Evolutionary conservation across 2,329 filamentous ascomycete genomes (phyloP), one percentile per base, ranked within the genome.

Genomic region (Curvularia lunata): DNA sequence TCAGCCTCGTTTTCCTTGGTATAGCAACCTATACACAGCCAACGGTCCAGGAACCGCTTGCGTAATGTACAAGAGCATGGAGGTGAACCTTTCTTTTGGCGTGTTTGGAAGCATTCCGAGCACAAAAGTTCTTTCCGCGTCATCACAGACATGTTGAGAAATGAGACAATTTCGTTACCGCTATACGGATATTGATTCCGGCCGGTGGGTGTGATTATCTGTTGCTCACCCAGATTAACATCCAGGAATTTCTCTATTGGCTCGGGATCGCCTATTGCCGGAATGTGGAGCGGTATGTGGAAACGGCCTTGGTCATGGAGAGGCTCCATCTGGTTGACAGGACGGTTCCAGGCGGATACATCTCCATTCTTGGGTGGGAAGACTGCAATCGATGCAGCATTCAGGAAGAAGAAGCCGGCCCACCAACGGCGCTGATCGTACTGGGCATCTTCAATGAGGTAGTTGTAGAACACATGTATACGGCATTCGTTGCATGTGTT

Each of bases 401-500:
- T 43, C 4, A 65, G 53, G 5, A 73, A 56, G 5, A 56, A 56
- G 52, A 64, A 69, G 12, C 70, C 70, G n/a, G 65, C 67, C 52
- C 59, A 69, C 61, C 58, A 63, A 16, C 56, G 58, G 37, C 52
- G 58, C 28, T 55, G 52, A 5, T 66, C 61, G 9, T 70, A 48
- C 28, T 67, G 68, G 6, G 61, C 43, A 16, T 65, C 58, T 41
- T 67, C 62, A 21, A 59, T 52, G 34, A 61, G 58, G 41, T 52
- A 61, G 25, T 70, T 67, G 52, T 71, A 73, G n/a, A 65, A 58
- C 46, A 67, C 66, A 40, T 71, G 70, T 42, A 70, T 65, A 1
- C 70, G 66, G 34, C 70, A 73, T 37, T 73, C 70, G 21, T 73
- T 55, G 50, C 70, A 73, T 8, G 70, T 73, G 34, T 59, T 72